phyloP scores from a whole-genome alignment of 306 rosid genomes.

The Oxytropis ochrocephala region DNA sequence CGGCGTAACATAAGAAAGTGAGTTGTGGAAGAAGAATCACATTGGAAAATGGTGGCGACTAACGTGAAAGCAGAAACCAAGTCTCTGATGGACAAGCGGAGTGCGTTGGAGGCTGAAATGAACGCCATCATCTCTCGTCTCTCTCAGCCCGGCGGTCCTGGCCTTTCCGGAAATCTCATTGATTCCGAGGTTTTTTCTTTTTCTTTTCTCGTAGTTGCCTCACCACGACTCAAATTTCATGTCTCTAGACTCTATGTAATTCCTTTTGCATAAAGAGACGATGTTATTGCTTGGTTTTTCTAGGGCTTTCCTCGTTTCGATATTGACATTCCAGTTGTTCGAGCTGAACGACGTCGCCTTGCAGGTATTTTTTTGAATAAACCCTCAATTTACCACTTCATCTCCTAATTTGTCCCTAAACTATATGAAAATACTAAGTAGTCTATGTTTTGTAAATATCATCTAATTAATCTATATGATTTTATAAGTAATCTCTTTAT shows the following conservation, averaged over 20 bases:
- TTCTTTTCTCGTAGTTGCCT: not conserved
- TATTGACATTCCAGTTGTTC: slow-evolving; percentile 64
- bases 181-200: slow-evolving; percentile 49
- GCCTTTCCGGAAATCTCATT: slow-evolving; percentile 66
- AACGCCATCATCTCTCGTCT: slow-evolving; percentile 63
- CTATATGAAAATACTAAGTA: too few relatives aligned
- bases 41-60: slow-evolving; percentile 55
- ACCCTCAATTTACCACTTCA: too few relatives aligned
- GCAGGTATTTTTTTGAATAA: slow-evolving; percentile 34
- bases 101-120: slow-evolving; percentile 66
- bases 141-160: slow-evolving; percentile 78
- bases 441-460: too few relatives aligned
- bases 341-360: slow-evolving; percentile 69
- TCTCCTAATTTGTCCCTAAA: too few relatives aligned
- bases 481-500: too few relatives aligned
- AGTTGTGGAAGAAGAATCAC: too few relatives aligned
- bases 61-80: slow-evolving; percentile 72
- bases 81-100: slow-evolving; percentile 67
- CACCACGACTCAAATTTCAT: not conserved
- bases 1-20: too few relatives aligned
- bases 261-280: not conserved
- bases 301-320: slow-evolving; percentile 93
- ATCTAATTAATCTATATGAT: too few relatives aligned
- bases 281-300: not conserved
- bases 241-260: not conserved